Evolutionary conservation across 2,329 filamentous ascomycete genomes (phyloP), one percentile per base, ranked within the genome.

Genomic region (Colletotrichum acutatum): DNA sequence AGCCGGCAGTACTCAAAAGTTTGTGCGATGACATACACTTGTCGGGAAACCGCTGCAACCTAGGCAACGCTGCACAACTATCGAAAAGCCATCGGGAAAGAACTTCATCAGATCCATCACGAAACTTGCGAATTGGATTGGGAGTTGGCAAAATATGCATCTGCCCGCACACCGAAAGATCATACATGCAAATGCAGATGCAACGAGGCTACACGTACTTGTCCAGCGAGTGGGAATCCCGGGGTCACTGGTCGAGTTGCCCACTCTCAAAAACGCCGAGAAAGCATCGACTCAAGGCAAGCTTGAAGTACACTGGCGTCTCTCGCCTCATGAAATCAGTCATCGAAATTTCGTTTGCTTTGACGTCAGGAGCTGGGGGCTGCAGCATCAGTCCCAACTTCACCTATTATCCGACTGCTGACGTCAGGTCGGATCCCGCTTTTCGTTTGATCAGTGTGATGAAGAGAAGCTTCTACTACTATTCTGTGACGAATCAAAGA

Each of bases 91-190:
- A 54, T 2, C 9, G 19, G 12, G 5, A 22, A 26, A 6, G 1
- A 16, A 22, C 8, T 16, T 12, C 37, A 2, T 16, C 37, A 54
- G 16, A 28, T 11, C 4, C 22, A 28, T 19, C n/a, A 28, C 12
- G 4, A 2, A 16, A 28, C 53, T 24, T 5, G 0, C 1, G 3
- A 9, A 8, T 7, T 1, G 1, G 0, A 14, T 1, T 7, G 5
- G 0, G 12, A 8, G 16, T 5, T 12, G 3, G 12, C 7, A 42
- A 2, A n/a, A 0, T 16, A 3, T 65, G 62, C n/a, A 65, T 30
- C 7, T 65, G 62, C 34, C 52, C 30, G 8, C 9, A 16, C 5
- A 28, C n/a, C 7, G 9, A 1, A 12, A 12, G 22, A 11, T 16
- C 7, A 4, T 30, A 0, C 4, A 52, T 12, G 19, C 26, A 32